phyloP scores from a whole-genome alignment of 2,329 filamentous ascomycete genomes.

The Lithohypha guttulata region DNA sequence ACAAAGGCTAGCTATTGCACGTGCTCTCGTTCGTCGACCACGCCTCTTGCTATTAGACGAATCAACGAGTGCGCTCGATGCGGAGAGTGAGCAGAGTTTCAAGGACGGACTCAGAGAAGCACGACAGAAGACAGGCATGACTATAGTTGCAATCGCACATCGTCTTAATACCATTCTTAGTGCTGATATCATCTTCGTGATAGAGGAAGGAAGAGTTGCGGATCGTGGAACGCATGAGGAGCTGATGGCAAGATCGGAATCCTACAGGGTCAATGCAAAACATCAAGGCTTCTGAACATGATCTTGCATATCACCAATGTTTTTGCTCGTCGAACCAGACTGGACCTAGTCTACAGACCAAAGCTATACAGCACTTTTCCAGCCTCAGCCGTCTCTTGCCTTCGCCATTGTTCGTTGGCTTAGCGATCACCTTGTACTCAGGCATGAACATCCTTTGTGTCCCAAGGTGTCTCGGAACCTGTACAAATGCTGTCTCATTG shows the following conservation, averaged over 20 bases:
- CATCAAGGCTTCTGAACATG: no score
- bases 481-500: no score
- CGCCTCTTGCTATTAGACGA: conserved; percentile 50
- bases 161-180: conserved; percentile 31
- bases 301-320: no score
- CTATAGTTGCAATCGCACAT: conserved; percentile 33
- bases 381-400: no score
- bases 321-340: no score
- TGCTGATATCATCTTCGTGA: conserved; percentile 71
- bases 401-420: no score
- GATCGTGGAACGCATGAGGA: conserved; percentile 72
- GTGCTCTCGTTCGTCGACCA: conserved; percentile 46
- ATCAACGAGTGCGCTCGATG: conserved; percentile 49
- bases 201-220: conserved; percentile 59
- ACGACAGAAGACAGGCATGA: conserved; percentile 42
- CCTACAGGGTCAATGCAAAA: no score
- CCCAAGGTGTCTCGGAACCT: no score
- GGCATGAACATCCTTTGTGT: no score
- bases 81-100: conserved; percentile 41
- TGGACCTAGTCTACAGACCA: no score
- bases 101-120: conserved; percentile 30
- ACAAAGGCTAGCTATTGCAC: conserved; percentile 48
- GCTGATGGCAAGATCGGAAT: conserved; percentile 51
- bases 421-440: no score
- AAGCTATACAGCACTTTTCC: no score